Conservation (phyloP, 768 basidiomycete genomes). For the Hortiboletus campestris region DNA sequence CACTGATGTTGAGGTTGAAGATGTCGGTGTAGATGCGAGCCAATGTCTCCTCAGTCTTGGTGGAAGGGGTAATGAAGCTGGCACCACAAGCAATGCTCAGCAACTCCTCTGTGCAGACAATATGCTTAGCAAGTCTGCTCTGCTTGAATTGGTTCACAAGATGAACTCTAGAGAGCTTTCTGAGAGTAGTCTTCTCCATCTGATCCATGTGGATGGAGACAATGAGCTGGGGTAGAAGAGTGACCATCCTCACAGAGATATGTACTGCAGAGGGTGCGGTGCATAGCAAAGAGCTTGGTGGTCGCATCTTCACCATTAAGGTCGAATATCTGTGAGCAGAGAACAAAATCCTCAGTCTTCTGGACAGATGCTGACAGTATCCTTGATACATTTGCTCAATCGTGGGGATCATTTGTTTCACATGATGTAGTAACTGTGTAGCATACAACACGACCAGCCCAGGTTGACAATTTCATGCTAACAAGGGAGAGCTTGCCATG, state of each 20-base stretch:
- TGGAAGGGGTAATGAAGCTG: too few relatives aligned
- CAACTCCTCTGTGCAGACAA: too few relatives aligned
- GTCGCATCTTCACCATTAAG: conserved; percentile 25
- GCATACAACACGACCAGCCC: too few relatives aligned
- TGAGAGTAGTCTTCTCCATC: conserved; percentile 44
- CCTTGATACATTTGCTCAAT: too few relatives aligned
- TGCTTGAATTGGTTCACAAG: conserved; percentile 36
- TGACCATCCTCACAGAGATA: conserved; percentile 30
- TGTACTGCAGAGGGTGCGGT: conserved; percentile 32
- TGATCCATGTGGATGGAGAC: conserved; percentile 37
- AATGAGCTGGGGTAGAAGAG: conserved; percentile 36
- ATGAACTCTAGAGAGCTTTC: conserved; percentile 41
- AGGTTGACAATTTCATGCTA: too few relatives aligned
- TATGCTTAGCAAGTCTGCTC: conserved; percentile 32
- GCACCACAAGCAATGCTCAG: too few relatives aligned
- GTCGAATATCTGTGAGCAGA: conserved; percentile 36
- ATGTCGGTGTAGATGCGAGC: too few relatives aligned
- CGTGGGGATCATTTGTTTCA: too few relatives aligned
- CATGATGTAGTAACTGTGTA: too few relatives aligned
- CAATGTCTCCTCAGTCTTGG: too few relatives aligned
- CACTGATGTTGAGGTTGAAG: conserved; percentile 25
- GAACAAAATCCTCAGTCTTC: conserved; percentile 44
- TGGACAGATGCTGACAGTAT: too few relatives aligned
- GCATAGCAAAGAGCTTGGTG: conserved; percentile 22
- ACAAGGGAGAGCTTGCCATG: too few relatives aligned